phyloP scores from a whole-genome alignment of 805 yeast species.

The Barnettozyma siamensis region DNA sequence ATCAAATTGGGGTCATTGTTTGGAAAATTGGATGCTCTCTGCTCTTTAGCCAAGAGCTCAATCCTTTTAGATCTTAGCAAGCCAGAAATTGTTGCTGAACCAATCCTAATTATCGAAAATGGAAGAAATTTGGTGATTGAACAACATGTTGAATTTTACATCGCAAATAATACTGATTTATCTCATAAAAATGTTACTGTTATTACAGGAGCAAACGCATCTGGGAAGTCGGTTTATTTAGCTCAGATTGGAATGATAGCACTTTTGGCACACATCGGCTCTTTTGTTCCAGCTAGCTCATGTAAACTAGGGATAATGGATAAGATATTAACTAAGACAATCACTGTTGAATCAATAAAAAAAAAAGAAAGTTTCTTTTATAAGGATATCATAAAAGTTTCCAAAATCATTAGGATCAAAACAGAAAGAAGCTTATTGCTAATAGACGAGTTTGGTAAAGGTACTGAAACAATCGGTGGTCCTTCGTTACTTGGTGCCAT shows the following conservation, averaged over 20 bases:
- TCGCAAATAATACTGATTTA: conserved; percentile 37
- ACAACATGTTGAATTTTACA: conserved; percentile 30
- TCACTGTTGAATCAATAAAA: conserved; percentile 34
- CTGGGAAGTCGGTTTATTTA: conserved; percentile 49
- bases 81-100: conserved; percentile 29
- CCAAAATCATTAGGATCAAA: conserved; percentile 33
- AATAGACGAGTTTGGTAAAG: conserved; percentile 52
- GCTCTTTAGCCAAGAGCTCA: conserved; percentile 31
- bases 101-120: conserved; percentile 27
- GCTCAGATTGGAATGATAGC: conserved; percentile 44
- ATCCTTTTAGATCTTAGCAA: conserved; percentile 23
- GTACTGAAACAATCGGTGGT: conserved; percentile 43
- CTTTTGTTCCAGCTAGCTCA: conserved; percentile 44
- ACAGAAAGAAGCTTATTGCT: conserved; percentile 39
- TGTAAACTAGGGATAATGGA: conserved; percentile 45
- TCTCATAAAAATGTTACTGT: conserved; percentile 27
- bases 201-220: conserved; percentile 45
- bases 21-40: conserved; percentile 34
- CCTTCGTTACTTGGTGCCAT: conserved; percentile 39
- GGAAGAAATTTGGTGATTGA: conserved; percentile 48
- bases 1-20: conserved; percentile 19
- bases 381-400: conserved; percentile 42
- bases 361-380: conserved; percentile 44
- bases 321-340: conserved; percentile 40
- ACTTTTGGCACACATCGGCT: conserved; percentile 47